Conservation (phyloP, 2,329 filamentous ascomycete species). For the Nigrograna mackinnonii region DNA sequence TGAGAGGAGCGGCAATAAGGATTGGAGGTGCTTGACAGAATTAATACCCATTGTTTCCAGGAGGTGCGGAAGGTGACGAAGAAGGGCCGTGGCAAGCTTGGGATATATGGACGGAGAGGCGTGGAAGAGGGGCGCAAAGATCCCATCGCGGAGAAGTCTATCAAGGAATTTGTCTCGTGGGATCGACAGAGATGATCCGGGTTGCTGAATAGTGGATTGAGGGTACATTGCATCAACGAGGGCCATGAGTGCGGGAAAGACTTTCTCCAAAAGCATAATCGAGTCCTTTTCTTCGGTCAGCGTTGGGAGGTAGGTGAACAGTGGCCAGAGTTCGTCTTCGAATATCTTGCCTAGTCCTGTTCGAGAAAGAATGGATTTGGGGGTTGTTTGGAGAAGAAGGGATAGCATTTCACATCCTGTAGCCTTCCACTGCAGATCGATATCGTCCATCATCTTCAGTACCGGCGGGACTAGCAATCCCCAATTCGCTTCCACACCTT, state of each 20-base stretch:
- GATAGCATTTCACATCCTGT: constrained; percentile 60
- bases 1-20: constrained; percentile 69
- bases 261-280: constrained; percentile 62
- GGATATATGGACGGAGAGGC: constrained; percentile 58
- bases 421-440: constrained; percentile 55
- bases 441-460: constrained; percentile 70
- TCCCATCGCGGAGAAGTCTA: constrained; percentile 45
- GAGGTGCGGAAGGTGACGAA: constrained; percentile 54
- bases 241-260: constrained; percentile 68
- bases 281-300: constrained; percentile 77
- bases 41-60: constrained; percentile 63
- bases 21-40: constrained; percentile 69
- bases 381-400: constrained; percentile 60
- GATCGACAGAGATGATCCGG: constrained; percentile 2
- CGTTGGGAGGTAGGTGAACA: constrained; percentile 75
- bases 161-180: constrained; percentile 45
- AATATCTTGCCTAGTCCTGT: constrained; percentile 72
- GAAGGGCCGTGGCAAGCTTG: constrained; percentile 60
- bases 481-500: constrained; percentile 62
- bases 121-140: constrained; percentile 56
- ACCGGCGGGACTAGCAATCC: constrained; percentile 71
- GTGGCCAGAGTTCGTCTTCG: constrained; percentile 69
- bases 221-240: constrained; percentile 55
- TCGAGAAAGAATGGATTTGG: constrained; percentile 56
- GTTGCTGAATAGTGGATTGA: not conserved